Percentiles rank a stretch among this genome's conserved stretches.
Conservation (phyloP, 768 basidiomycete species). For the Paxillus involutus region DNA sequence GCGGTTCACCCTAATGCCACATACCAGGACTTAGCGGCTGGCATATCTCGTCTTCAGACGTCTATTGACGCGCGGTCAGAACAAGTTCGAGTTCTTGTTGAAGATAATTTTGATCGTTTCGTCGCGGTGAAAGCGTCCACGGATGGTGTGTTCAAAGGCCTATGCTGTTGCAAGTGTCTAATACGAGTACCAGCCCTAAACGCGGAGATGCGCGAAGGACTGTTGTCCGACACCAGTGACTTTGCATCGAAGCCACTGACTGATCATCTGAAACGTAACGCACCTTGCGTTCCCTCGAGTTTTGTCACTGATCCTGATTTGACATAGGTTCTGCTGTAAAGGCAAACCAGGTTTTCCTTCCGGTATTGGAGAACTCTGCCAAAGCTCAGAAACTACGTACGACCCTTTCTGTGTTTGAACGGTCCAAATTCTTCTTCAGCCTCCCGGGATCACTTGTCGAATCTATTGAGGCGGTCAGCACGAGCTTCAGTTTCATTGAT, state of each 20-base stretch:
- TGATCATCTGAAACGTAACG: slow-evolving; percentile 79
- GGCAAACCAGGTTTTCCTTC: slow-evolving; percentile 94
- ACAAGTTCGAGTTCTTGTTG: slow-evolving; percentile 92
- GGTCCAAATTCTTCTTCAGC: slow-evolving; percentile 98
- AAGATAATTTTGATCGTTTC: slow-evolving; percentile 97
- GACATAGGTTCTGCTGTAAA: slow-evolving; percentile 80
- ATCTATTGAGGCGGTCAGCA: slow-evolving; percentile 79
- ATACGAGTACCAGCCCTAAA: slow-evolving; percentile 61
- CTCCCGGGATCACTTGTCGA: slow-evolving; percentile 90
- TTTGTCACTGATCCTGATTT: slow-evolving; percentile 4
- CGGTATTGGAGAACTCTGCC: slow-evolving; percentile 91
- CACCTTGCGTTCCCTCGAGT: neutral
- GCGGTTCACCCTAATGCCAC: slow-evolving; percentile 93
- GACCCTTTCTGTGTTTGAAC: slow-evolving; percentile 92
- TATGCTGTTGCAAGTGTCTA: neutral
- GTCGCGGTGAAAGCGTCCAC: slow-evolving; percentile 96
- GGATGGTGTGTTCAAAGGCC: slow-evolving; percentile 60
- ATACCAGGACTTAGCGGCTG: slow-evolving; percentile 84
- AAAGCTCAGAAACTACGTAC: slow-evolving; percentile 92
- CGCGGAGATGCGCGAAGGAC: slow-evolving; percentile 89
- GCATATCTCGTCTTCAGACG: slow-evolving; percentile 68
- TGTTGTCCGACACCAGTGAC: slow-evolving; percentile 74
- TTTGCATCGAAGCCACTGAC: slow-evolving; percentile 81
- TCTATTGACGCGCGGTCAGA: slow-evolving; percentile 91
- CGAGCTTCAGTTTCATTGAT: neutral